These are phyloP conservation scores for Coniferiporia weirii DNA, from an alignment of 1,284 basidiomycete species.

Conservation along the genomic window DNA sequence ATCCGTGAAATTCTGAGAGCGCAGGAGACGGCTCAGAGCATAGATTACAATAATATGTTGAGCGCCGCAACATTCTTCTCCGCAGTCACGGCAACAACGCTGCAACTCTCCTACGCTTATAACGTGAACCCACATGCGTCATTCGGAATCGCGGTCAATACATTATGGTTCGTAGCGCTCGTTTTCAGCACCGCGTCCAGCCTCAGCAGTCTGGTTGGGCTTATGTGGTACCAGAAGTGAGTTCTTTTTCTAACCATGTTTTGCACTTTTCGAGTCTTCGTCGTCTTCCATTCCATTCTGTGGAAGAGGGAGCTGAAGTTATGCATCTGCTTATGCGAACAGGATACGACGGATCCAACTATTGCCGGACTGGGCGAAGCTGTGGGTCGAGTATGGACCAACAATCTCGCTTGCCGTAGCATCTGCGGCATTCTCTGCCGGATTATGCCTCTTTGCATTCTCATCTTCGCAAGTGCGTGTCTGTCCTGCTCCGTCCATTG, in stretches of 20 bases:
- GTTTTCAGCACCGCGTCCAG: conserved; percentile 26
- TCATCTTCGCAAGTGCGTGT: no score
- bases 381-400: no score
- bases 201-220: conserved; percentile 23
- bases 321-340: no score
- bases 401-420: no score
- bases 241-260: not conserved
- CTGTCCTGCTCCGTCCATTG: no score
- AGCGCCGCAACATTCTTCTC: conserved; percentile 28
- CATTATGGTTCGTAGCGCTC: conserved; percentile 24
- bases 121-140: not conserved
- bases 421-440: no score
- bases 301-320: no score
- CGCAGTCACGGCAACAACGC: conserved; percentile 24
- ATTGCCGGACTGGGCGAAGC: no score
- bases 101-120: conserved; percentile 17
- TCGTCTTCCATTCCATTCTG: no score
- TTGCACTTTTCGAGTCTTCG: not conserved
- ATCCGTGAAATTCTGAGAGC: not conserved
- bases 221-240: not conserved
- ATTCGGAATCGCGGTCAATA: conserved; percentile 19
- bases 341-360: not conserved
- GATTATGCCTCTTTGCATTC: no score
- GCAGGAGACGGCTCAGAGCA: not conserved
- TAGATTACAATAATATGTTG: conserved; percentile 23